phyloP scores from a whole-genome alignment of 2,329 filamentous ascomycete genomes.

The Verticillium nubilum region DNA sequence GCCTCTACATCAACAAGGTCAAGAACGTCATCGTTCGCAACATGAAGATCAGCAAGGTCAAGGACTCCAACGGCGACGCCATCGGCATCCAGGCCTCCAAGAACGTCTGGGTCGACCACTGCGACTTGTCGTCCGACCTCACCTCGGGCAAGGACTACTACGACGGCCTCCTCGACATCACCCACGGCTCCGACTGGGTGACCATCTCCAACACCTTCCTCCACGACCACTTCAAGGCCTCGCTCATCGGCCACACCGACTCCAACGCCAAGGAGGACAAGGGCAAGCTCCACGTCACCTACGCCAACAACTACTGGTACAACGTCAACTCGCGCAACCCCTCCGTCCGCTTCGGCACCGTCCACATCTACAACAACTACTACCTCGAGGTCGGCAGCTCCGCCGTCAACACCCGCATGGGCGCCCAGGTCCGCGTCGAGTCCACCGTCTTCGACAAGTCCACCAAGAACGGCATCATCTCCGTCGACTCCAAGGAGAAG shows the following conservation, averaged over 20 bases:
- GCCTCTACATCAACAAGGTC: slow-evolving; percentile 45
- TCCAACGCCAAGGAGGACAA: slow-evolving; percentile 51
- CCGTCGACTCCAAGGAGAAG: slow-evolving; percentile 31
- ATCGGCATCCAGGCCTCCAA: slow-evolving; percentile 51
- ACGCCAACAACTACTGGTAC: slow-evolving; percentile 59
- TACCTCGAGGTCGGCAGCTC: slow-evolving; percentile 33
- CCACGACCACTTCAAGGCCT: slow-evolving; percentile 53
- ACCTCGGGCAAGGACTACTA: slow-evolving; percentile 63
- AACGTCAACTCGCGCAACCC: slow-evolving; percentile 62
- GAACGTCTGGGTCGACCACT: slow-evolving; percentile 64
- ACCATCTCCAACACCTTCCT: slow-evolving; percentile 37
- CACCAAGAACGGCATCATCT: slow-evolving; percentile 29
- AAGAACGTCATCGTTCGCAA: slow-evolving; percentile 60
- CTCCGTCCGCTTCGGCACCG: slow-evolving; percentile 60
- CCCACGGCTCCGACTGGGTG: slow-evolving; percentile 57
- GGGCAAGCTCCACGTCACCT: slow-evolving; percentile 58
- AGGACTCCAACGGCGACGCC: slow-evolving; percentile 52
- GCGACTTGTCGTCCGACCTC: slow-evolving; percentile 56
- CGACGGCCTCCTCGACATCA: slow-evolving; percentile 60
- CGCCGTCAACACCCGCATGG: slow-evolving; percentile 51
- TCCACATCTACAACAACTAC: slow-evolving; percentile 46
- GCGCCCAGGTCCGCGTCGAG: slow-evolving; percentile 51
- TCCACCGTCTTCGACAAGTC: slow-evolving; percentile 43
- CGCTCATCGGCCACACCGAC: slow-evolving; percentile 55
- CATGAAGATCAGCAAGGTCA: slow-evolving; percentile 51